phyloP scores from a whole-genome alignment of 768 basidiomycete genomes.

The Leucocoprinus birnbaumii region DNA sequence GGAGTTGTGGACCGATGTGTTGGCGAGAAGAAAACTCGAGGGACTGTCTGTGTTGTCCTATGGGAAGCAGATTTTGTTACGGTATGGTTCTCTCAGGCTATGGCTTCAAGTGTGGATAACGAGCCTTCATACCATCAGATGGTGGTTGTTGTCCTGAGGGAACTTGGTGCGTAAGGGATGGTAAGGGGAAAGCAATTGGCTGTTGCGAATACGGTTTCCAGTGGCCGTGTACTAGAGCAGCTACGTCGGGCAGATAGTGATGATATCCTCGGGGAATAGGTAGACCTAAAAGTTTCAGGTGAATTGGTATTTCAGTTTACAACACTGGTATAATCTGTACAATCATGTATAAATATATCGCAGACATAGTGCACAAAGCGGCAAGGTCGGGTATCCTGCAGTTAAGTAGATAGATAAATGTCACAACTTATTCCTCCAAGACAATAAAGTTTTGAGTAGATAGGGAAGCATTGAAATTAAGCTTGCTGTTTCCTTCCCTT shows the following conservation, averaged over 20 bases:
- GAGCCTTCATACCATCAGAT: neutral
- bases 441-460: neutral
- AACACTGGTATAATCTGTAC: neutral
- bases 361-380: neutral
- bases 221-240: too few relatives aligned
- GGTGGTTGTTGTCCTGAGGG: neutral
- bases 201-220: neutral
- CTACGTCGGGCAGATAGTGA: too few relatives aligned
- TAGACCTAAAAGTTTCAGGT: too few relatives aligned
- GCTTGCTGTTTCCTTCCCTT: slow-evolving; percentile 1
- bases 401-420: neutral
- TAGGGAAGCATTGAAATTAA: neutral
- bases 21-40: neutral
- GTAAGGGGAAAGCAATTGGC: neutral
- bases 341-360: neutral
- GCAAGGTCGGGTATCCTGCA: neutral
- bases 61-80: neutral
- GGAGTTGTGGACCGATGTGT: neutral
- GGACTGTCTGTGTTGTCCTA: neutral
- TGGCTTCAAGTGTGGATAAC: neutral
- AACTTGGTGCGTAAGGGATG: neutral
- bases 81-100: neutral
- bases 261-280: too few relatives aligned
- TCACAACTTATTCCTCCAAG: neutral
- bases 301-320: neutral